phyloP scores from a whole-genome alignment of 2,329 filamentous ascomycete genomes.

The Pyricularia sp. region DNA sequence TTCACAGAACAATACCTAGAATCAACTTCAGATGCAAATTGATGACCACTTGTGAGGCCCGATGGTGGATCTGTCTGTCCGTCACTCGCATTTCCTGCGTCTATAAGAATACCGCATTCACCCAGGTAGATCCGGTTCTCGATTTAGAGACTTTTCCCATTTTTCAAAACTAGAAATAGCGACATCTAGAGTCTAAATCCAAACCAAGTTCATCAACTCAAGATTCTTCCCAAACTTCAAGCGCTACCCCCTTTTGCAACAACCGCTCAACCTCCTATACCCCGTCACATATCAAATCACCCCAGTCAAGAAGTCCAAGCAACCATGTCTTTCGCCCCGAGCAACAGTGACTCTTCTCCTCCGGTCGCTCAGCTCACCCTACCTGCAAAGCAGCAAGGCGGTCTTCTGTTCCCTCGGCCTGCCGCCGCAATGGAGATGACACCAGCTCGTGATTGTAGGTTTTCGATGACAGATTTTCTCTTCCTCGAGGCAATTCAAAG shows the following conservation, averaged over 20 bases:
- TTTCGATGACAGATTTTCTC: neutral
- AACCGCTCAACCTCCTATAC: neutral
- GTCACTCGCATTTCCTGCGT: neutral
- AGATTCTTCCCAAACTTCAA: neutral
- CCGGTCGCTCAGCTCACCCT: neutral
- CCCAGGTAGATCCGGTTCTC: neutral
- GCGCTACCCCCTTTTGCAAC: neutral
- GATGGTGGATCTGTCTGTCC: neutral
- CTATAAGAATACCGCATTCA: neutral
- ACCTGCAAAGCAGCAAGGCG: neutral
- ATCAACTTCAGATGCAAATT: neutral
- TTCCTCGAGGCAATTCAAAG: neutral
- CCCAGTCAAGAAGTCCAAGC: neutral
- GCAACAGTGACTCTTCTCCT: neutral
- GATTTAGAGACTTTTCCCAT: neutral
- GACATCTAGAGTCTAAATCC: neutral
- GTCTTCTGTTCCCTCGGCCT: neutral
- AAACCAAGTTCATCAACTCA: neutral
- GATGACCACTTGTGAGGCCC: neutral
- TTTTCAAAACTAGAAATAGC: neutral
- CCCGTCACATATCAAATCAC: neutral
- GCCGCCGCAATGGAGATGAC: neutral
- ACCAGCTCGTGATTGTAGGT: neutral
- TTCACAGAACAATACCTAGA: neutral
- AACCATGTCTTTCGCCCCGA: neutral